Base-by-base conservation (phyloP, 805 yeast genomes). In the Wickerhamiella nectarea region DNA sequence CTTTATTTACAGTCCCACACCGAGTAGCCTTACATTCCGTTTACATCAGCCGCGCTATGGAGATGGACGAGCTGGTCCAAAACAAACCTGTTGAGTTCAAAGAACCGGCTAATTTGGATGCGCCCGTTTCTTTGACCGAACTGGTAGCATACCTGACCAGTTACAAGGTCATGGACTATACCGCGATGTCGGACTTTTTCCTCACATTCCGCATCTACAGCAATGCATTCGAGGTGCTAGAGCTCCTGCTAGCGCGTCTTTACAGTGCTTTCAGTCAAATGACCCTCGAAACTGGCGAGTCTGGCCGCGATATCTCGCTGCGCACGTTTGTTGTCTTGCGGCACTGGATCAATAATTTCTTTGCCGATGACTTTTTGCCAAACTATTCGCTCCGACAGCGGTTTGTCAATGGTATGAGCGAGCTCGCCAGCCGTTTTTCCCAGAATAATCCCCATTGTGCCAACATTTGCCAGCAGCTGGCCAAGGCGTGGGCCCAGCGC, bases 321-420 rank as follows among this genome's bases (percentile, higher is more conserved):
- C 69, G 97, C 53, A 79, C 94, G 0, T 89, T 87, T 64, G 95
- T 84, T 21, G 77, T 81, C 22, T 53, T 91, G 35, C 73, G 96
- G 55, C 94, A 84, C 63, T 89, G 97, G 94, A 59, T 89, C 15
- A 62, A 83, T 47, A 89, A 87, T 60, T 87, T 83, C 59, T 91
- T 85, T 54, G 70, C 76, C 34, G 89, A 83, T 56, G 97, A 91
- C 60, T 91, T 87, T 57, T 64, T 79, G 20, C 61, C 71, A 12
- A 67, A 72, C 38, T 52, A 63, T 17, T 66, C 69, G 43, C 60
- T 80, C 26, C 64, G 86, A 44, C 50, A 53, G 18, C 52, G 59
- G 19, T 69, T 75, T 45, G 54, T 53, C 18, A 34, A 46, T 35
- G 44, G 50, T 12, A 50, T 76, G 33, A 69, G 73, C 56, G 63